Evolutionary conservation across 345 rosid genomes (phyloP), one percentile per base, ranked within the genome.

Genomic region (Conringia planisiliqua): DNA sequence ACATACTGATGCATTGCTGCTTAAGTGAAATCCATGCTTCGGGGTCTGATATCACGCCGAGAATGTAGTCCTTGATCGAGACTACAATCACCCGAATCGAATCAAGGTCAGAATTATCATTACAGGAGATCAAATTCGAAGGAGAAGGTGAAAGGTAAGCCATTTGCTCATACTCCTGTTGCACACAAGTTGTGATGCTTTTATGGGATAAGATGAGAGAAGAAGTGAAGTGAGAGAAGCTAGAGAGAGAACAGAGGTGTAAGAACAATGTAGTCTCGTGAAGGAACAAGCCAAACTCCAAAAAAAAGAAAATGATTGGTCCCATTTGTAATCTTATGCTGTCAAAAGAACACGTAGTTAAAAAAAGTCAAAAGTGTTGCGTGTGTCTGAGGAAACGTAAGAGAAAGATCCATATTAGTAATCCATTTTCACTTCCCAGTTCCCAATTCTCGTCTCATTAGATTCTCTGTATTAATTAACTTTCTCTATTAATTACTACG

Each of bases 31-130:
- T 36, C 94, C 97, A 83, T 35, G 74, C 74, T 48, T 72, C 58
- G 3, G 44, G 8, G 16, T 79, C 36, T 5, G 79, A 61, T 43
- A 86, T 38, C 63, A 87, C 56, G 17, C 68, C 60, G 33, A 63
- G 76, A 54, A 89, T 60, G 72, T 66, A 81, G 16, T 74, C 59
- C 32, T 83, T 88, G 83, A 93, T 78, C 1, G 83, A 79, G 68
- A 33, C 10, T 2, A 87, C 83, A 3, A 89, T 71, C 4, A 7
- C 58, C 16, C 78, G 74, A 13, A 80, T 62, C 36, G 89, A 86
- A 39, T 85, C 85, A 16, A 83, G 80, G 72, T 69, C 68, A 10
- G 81, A 82, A 65, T 64, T 79, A 14, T 77, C 86, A n/a, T 72
- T n/a, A 56, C 70, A 85, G 2, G 70, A 60, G 50, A 74, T 51